phyloP scores from a whole-genome alignment of 2,329 filamentous ascomycete genomes.

The Amauroascus verrucosus region DNA sequence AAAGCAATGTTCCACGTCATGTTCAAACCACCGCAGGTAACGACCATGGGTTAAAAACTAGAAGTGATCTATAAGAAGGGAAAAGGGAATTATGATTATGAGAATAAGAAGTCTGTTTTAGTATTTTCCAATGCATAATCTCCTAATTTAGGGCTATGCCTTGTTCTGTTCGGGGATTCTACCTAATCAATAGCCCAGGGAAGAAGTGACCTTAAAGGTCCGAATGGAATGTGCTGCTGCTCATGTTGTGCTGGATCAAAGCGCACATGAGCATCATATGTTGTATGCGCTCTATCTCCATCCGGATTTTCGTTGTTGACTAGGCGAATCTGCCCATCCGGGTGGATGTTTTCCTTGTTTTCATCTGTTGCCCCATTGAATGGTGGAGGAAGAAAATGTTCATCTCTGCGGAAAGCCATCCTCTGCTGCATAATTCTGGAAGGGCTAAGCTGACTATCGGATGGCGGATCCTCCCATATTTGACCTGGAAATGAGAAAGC shows the following conservation, averaged over 20 bases:
- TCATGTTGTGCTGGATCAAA: not conserved
- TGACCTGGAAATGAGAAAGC: conserved; percentile 3
- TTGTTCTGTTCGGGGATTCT: too few relatives aligned
- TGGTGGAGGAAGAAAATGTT: not conserved
- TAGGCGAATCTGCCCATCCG: not conserved
- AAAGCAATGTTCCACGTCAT: not conserved
- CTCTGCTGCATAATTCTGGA: not conserved
- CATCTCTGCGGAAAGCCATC: not conserved
- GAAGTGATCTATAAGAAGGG: not conserved
- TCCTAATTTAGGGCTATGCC: too few relatives aligned
- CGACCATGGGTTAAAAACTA: not conserved
- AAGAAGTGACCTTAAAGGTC: not conserved
- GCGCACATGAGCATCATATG: not conserved
- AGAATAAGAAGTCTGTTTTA: too few relatives aligned
- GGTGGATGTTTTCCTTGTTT: conserved; percentile 13
- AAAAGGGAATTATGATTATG: too few relatives aligned
- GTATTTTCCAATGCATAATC: too few relatives aligned
- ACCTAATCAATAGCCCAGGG: not conserved
- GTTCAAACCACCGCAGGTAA: not conserved
- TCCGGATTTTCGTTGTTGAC: not conserved
- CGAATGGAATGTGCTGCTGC: not conserved
- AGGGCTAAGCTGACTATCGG: not conserved
- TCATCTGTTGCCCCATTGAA: not conserved
- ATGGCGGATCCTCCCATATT: conserved; percentile 11
- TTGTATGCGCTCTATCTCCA: not conserved